A percentile compares a stretch with the other conserved stretches of the same genome.
Evolutionary conservation across 129 eudicot genomes (phyloP).

Genomic region (Sambucus nigra): DNA sequence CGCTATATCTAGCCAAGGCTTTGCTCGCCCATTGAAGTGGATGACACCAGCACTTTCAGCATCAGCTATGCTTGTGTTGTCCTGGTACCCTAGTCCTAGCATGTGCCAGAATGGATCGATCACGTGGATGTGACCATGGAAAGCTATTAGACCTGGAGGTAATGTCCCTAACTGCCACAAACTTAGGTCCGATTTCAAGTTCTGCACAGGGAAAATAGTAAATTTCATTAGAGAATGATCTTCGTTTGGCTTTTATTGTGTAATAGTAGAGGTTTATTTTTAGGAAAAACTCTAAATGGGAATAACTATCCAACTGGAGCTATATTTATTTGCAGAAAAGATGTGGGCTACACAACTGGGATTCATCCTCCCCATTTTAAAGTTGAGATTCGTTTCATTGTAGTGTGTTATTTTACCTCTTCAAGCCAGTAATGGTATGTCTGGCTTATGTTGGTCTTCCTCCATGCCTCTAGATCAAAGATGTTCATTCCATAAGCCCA

Average conservation of each 20-base stretch:
- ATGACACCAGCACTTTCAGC: constrained; percentile 75
- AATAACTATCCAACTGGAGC: no score
- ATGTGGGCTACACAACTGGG: no score
- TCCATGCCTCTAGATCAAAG: constrained; percentile 81
- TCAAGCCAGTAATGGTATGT: constrained; percentile 82
- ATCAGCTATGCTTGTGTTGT: constrained; percentile 61
- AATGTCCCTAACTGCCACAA: constrained; percentile 95
- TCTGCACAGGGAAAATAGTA: constrained; percentile 37
- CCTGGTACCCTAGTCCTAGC: constrained; percentile 95
- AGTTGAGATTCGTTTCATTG: no score
- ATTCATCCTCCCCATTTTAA: no score
- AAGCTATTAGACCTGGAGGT: constrained; percentile 95
- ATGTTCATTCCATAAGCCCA: constrained; percentile 99
- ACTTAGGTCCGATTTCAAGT: constrained; percentile 85
- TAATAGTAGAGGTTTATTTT: no score
- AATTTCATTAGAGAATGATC: neutral
- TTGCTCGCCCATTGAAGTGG: constrained; percentile 92
- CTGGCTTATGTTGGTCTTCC: constrained; percentile 70
- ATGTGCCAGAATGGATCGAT: constrained; percentile 91
- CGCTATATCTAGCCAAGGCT: constrained; percentile 95
- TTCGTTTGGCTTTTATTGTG: no score
- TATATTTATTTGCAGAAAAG: no score
- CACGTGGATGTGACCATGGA: constrained; percentile 74
- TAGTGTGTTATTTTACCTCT: constrained; percentile 31
- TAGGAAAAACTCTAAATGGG: no score